phyloP scores from a whole-genome alignment of 1,139 yeast species.

The Chernovozyma aurita region DNA sequence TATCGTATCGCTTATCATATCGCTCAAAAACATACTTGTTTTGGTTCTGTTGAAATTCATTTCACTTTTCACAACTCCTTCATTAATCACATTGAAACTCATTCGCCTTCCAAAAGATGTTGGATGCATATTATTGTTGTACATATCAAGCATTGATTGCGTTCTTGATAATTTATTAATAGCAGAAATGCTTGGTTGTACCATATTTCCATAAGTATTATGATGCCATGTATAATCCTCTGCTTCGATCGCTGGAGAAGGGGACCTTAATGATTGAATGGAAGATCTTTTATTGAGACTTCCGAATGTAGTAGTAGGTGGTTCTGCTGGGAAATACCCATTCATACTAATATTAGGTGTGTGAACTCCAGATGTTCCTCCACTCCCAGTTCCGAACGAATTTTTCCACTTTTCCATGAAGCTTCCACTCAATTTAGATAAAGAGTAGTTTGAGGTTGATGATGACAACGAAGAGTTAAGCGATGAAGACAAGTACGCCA shows the following conservation, averaged over 20 bases:
- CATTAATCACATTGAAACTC: background rate
- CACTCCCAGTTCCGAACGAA: constrained; percentile 19
- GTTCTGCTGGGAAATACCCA: background rate
- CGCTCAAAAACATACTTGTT: constrained; percentile 20
- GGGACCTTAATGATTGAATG: constrained; percentile 34
- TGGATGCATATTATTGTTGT: constrained; percentile 12
- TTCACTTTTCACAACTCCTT: constrained; percentile 2
- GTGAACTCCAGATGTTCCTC: background rate
- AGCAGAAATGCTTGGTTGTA: constrained; percentile 8
- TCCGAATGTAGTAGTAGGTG: constrained; percentile 8
- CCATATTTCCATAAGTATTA: constrained; percentile 5
- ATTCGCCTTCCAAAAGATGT: constrained; percentile 4
- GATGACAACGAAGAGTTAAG: constrained; percentile 34
- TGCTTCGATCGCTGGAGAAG: constrained; percentile 44
- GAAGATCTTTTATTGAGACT: constrained; percentile 25
- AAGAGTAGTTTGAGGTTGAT: constrained; percentile 35
- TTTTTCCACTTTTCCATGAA: constrained; percentile 46
- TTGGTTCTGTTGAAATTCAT: constrained; percentile 24
- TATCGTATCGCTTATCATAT: constrained; percentile 11
- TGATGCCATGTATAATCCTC: constrained; percentile 39
- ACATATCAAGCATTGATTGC: constrained; percentile 37
- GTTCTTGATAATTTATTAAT: constrained; percentile 29
- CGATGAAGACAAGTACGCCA: constrained; percentile 42
- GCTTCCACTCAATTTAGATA: constrained; percentile 41
- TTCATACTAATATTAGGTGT: background rate